phyloP scores from a whole-genome alignment of 2,329 filamentous ascomycete genomes.

The Ceratocystis variospora region DNA sequence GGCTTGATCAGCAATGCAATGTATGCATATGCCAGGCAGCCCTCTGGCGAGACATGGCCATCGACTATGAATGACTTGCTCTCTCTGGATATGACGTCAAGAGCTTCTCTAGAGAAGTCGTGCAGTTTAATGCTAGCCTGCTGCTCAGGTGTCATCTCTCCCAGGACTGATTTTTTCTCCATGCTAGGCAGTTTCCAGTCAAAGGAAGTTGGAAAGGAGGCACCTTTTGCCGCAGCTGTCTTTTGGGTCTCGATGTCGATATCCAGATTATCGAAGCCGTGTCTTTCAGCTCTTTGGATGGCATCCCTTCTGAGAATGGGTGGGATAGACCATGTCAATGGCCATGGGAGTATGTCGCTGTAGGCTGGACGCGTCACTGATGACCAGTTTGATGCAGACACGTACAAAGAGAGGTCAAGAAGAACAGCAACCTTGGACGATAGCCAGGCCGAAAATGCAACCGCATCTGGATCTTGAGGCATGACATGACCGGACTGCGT shows the following conservation, averaged over 20 bases:
- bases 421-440: slow-evolving; percentile 61
- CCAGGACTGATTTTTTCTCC: slow-evolving; percentile 42
- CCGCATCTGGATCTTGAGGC: slow-evolving; percentile 33
- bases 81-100: slow-evolving; percentile 38
- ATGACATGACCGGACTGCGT: slow-evolving; percentile 19
- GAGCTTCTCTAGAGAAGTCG: slow-evolving; percentile 52
- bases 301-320: slow-evolving; percentile 58
- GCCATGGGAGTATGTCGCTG: slow-evolving; percentile 66
- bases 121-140: slow-evolving; percentile 63
- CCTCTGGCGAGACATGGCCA: slow-evolving; percentile 33
- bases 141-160: slow-evolving; percentile 55
- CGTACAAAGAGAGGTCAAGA: slow-evolving; percentile 76
- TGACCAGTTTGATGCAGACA: slow-evolving; percentile 78
- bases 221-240: slow-evolving; percentile 25
- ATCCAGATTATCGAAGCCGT: slow-evolving; percentile 56
- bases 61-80: slow-evolving; percentile 21
- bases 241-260: slow-evolving; percentile 33
- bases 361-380: slow-evolving; percentile 65
- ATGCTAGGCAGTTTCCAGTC: slow-evolving; percentile 27
- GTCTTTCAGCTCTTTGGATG: slow-evolving; percentile 52
- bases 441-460: slow-evolving; percentile 54
- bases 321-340: slow-evolving; percentile 76
- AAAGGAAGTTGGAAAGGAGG: slow-evolving; percentile 29
- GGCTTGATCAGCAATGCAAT: slow-evolving; percentile 54
- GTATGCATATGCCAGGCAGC: slow-evolving; percentile 72